Base-by-base conservation (phyloP, 495 filamentous ascomycete genomes). In the Penicillium malachiteum region DNA sequence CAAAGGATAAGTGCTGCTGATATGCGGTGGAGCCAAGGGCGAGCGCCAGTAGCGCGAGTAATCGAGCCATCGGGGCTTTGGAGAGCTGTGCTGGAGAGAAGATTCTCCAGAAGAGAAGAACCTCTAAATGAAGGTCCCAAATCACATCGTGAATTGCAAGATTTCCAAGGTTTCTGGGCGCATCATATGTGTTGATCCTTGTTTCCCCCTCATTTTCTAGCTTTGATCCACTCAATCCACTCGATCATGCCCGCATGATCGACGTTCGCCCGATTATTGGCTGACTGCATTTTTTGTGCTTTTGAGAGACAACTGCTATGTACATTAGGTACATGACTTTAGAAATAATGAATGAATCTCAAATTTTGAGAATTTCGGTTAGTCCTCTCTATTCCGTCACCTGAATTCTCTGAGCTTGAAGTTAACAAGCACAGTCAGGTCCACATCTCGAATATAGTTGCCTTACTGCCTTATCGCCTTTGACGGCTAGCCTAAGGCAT, bases 171-270 rank as follows among this genome's bases (percentile, higher is more conserved):
- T 45, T 21, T 31, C 3, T 10, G 43, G 26, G 43, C 43, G 43
- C 31, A 46, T 46, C 43, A 46, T 4, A 46, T 46, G 43, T 14
- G 43, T 26, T 9, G 43, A 46, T 46, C 43, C 26, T 46, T 31
- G 43, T n/a, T 31, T 46, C 14, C 43, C 43, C 43, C 43, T 46
- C 43, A 46, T 46, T 46, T 46, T 46, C 26, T 13, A 46, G 26
- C 21, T 0, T 46, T 46, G 26, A 10, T 46, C 43, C 43, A 46
- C 26, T 46, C 13, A 26, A 30, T 46, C 43, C 43, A 46, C 43
- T 32, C 43, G 43, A 46, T 46, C 43, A 30, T 32, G 21, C 5
- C 26, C 11, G 12, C 43, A 46, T 46, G 43, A 7, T 32, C 26
- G 12, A 21, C 7, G 6, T 32, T 46, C n/a, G 26, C 13, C 26